These are phyloP conservation scores for Fusarium pseudograminearum DNA, from an alignment of 2,329 filamentous ascomycete genomes.

Conservation along the genomic window DNA sequence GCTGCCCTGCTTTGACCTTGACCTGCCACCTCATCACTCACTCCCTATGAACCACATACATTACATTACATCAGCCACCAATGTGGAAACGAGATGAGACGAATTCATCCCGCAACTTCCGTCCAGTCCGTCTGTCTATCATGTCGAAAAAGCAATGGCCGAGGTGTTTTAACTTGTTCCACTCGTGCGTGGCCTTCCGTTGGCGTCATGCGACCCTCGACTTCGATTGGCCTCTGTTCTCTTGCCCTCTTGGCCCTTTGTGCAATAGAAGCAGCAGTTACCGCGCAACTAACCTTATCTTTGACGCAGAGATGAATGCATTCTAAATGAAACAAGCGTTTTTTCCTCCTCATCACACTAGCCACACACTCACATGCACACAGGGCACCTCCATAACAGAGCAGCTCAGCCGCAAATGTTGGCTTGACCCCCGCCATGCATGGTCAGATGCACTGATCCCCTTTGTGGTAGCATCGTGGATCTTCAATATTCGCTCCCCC, in stretches of 20 bases:
- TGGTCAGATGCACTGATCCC: conserved; percentile 34
- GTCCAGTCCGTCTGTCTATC: not conserved
- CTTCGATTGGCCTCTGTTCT: not conserved
- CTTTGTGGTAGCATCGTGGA: conserved; percentile 21
- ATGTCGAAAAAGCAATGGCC: conserved; percentile 1
- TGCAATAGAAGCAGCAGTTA: not conserved
- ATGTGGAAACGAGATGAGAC: conserved; percentile 5
- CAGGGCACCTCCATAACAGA: conserved; percentile 3
- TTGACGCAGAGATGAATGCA: conserved; percentile 9
- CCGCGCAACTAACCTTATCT: conserved; percentile 19
- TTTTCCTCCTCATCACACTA: conserved; percentile 35
- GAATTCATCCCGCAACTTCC: conserved; percentile 2
- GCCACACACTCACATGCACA: conserved; percentile 34
- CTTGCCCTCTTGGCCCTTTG: not conserved
- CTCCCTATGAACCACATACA: conserved; percentile 7
- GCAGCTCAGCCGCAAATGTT: conserved; percentile 31
- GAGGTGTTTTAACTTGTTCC: conserved; percentile 3
- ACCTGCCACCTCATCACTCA: conserved; percentile 4
- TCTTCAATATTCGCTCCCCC: conserved; percentile 30
- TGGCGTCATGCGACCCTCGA: conserved; percentile 13
- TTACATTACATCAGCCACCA: conserved; percentile 25
- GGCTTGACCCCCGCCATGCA: conserved; percentile 1
- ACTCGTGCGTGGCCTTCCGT: conserved; percentile 4
- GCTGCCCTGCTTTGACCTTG: conserved; percentile 1
- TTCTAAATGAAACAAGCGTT: conserved; percentile 33